Conservation (phyloP, 768 basidiomycete genomes). For the Calocybe cyanea region DNA sequence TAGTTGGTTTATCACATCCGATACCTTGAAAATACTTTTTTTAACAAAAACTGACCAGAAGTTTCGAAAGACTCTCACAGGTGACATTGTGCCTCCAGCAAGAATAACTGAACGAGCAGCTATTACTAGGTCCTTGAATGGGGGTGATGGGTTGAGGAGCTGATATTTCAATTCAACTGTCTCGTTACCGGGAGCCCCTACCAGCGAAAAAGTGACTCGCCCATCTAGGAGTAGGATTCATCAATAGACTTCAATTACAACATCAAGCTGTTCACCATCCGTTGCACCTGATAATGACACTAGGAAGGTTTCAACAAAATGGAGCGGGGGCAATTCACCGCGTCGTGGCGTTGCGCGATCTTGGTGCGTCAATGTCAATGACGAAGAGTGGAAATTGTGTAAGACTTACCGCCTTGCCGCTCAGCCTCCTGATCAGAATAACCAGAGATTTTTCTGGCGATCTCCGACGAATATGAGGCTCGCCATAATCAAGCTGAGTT, state of each 20-base stretch:
- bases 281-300: constrained; percentile 71
- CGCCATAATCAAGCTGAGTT: not conserved
- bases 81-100: constrained; percentile 98
- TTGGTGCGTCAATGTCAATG: not conserved
- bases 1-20: constrained; percentile 81
- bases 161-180: constrained; percentile 82
- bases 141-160: constrained; percentile 84
- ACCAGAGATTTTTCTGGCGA: constrained; percentile 80
- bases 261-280: constrained; percentile 48
- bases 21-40: constrained; percentile 52
- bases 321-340: constrained; percentile 68
- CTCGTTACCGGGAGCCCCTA: constrained; percentile 31
- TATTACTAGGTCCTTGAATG: constrained; percentile 82
- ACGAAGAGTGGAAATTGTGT: no score
- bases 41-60: not conserved
- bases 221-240: constrained; percentile 50
- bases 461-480: constrained; percentile 26
- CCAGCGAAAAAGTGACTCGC: constrained; percentile 58
- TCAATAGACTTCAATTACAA: not conserved
- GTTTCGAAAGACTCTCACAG: constrained; percentile 47
- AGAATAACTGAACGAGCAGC: constrained; percentile 80
- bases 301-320: constrained; percentile 76
- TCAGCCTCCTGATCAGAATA: constrained; percentile 66
- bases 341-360: constrained; percentile 19
- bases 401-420: constrained; percentile 33